Evolutionary conservation across 2,329 filamentous ascomycete species (phyloP).

Genomic region (Epichloe typhina): DNA sequence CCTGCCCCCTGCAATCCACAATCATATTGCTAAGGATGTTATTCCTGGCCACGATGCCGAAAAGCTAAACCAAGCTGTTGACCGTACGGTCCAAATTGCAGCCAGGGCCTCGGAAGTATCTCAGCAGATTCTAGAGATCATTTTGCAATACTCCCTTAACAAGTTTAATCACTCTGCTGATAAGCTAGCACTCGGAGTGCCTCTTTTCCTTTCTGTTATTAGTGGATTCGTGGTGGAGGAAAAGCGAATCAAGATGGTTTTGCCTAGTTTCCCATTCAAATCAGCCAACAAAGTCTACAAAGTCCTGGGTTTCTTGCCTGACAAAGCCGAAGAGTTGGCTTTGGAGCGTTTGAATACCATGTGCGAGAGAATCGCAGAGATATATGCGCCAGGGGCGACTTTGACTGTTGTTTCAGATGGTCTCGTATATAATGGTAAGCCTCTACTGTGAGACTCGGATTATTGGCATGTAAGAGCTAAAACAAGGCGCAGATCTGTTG

Average conservation of each 20-base stretch:
- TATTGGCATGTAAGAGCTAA: neutral
- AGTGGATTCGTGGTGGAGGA: conserved; percentile 10
- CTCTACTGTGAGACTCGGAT: neutral
- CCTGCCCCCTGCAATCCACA: neutral
- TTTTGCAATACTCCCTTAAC: conserved; percentile 15
- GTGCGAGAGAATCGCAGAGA: conserved; percentile 14
- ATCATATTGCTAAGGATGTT: neutral
- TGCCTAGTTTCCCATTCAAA: conserved; percentile 21
- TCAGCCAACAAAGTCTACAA: conserved; percentile 21
- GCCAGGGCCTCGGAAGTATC: conserved; percentile 2
- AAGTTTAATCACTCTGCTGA: conserved; percentile 14
- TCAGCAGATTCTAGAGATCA: conserved; percentile 12
- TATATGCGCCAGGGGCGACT: conserved; percentile 16
- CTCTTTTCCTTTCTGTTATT: conserved; percentile 13
- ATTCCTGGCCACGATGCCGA: neutral
- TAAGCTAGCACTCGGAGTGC: conserved; percentile 7
- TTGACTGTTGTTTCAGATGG: conserved; percentile 38
- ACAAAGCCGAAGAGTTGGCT: conserved; percentile 19
- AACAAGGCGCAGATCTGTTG: conserved; percentile 26
- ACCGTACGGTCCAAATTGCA: neutral
- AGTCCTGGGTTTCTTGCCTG: conserved; percentile 17
- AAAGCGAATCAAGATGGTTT: conserved; percentile 11
- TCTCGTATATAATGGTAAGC: conserved; percentile 37
- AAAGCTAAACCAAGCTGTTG: neutral
- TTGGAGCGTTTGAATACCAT: conserved; percentile 15